Base-by-base conservation (phyloP, 495 filamentous ascomycete genomes). In the Terfezia boudieri region DNA sequence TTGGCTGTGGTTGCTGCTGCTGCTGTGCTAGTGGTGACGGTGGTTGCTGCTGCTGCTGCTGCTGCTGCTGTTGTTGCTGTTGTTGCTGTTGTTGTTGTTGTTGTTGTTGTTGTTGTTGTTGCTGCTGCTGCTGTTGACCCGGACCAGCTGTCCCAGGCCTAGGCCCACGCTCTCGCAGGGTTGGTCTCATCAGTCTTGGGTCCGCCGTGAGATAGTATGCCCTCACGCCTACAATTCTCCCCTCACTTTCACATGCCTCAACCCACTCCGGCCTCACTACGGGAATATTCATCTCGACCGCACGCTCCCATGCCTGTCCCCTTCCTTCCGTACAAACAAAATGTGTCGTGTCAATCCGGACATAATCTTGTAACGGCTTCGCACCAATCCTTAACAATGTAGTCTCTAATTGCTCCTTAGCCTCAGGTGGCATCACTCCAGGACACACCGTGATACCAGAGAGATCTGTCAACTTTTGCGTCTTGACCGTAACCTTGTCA, bases 201-300 rank as follows among this genome's bases (percentile, higher is more conserved):
- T 88, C 84, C 8, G 86, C 90, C 67, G 90, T 86, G 7, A 99
- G 72, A 67, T 99, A 99, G 66, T 94, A 99, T 55, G 84, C 85
- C 54, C 92, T 78, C 36, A 96, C 92, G 43, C 89, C 86, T 16
- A 94, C 81, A 59, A 99, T 92, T 49, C 86, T 80, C 9, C 92
- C 90, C 66, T 87, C 87, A 23, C 82, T 71, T 70, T 99, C 90
- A 66, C 90, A 99, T 10, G 84, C 87, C 56, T 89, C 80, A 17
- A 99, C 76, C 90, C 90, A 99, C 67, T 96, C 92, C 17, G 92
- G 92, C 57, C 87, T 74, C n/a, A 99, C 92, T 10, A 96, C 85
- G 8, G 90, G 90, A 50, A 99, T 92, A 69, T 96, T 99, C 79
- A 90, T 90, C 70, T 95, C 89, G 41, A 86, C 80, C 11, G 92